These are phyloP conservation scores for Penicillium sp. DNA, from an alignment of 2,329 filamentous ascomycete genomes.

Conservation along the genomic window DNA sequence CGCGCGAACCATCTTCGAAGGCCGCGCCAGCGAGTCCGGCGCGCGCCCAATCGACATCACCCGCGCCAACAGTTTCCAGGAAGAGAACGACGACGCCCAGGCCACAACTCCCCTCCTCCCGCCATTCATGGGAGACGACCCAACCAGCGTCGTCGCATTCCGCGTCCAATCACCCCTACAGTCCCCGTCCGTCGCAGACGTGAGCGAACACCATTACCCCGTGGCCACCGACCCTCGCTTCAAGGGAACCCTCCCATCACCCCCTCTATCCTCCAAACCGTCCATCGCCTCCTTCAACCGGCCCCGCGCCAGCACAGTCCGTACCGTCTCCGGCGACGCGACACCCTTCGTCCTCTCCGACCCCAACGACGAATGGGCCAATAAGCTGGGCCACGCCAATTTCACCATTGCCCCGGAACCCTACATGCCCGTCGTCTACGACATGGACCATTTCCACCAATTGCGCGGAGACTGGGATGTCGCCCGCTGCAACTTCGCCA, in stretches of 20 bases:
- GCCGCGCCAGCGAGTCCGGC: constrained; percentile 53
- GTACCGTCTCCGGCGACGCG: constrained; percentile 50
- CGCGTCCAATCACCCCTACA: constrained; percentile 78
- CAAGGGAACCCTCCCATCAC: constrained; percentile 59
- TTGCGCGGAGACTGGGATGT: constrained; percentile 79
- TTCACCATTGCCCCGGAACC: constrained; percentile 84
- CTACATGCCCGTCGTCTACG: constrained; percentile 67
- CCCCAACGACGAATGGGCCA: constrained; percentile 75
- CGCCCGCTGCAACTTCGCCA: constrained; percentile 83
- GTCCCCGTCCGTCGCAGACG: constrained; percentile 75
- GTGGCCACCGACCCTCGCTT: constrained; percentile 54
- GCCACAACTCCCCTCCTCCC: constrained; percentile 84
- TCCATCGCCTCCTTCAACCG: constrained; percentile 74
- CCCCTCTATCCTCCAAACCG: constrained; percentile 74
- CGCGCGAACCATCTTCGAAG: constrained; percentile 63
- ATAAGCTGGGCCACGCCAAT: constrained; percentile 86
- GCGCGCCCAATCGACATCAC: constrained; percentile 56
- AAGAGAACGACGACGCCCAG: constrained; percentile 61
- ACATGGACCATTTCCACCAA: constrained; percentile 62
- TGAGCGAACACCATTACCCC: constrained; percentile 44
- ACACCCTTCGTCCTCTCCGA: constrained; percentile 66
- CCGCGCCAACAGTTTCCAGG: constrained; percentile 52
- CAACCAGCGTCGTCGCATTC: constrained; percentile 51
- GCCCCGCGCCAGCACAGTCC: constrained; percentile 47
- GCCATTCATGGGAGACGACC: constrained; percentile 69